These are phyloP conservation scores for Citrus unshiu DNA, from an alignment of 345 rosid species.

Conservation along the genomic window DNA sequence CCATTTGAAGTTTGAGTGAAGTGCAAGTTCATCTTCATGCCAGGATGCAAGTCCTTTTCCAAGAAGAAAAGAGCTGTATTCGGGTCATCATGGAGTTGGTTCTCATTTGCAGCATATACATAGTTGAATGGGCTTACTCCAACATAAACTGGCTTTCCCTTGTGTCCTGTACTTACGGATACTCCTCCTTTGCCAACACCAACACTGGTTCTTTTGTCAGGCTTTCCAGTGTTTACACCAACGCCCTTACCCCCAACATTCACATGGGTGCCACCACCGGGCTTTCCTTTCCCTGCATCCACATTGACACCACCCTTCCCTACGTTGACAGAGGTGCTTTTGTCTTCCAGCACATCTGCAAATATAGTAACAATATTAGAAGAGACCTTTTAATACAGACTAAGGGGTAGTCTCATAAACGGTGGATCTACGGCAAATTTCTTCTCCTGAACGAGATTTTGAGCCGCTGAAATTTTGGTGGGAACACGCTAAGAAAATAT, in stretches of 20 bases:
- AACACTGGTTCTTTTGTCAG: slow-evolving; percentile 48
- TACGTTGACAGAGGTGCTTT: slow-evolving; percentile 47
- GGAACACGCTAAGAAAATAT: neutral
- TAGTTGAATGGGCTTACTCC: slow-evolving; percentile 47
- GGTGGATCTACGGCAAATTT: neutral
- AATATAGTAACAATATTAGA: slow-evolving; percentile 4
- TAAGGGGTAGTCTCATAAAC: neutral
- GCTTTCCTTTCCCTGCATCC: slow-evolving; percentile 44
- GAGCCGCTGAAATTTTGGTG: neutral
- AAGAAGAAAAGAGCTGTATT: slow-evolving; percentile 71
- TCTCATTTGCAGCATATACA: slow-evolving; percentile 44
- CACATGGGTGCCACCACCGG: slow-evolving; percentile 47
- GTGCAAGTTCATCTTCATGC: slow-evolving; percentile 50
- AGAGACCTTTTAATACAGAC: neutral
- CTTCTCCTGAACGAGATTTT: neutral
- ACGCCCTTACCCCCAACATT: slow-evolving; percentile 38
- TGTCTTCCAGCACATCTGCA: slow-evolving; percentile 56
- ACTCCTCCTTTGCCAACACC: slow-evolving; percentile 86
- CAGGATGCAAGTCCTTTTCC: slow-evolving; percentile 65
- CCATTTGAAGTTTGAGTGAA: slow-evolving; percentile 44
- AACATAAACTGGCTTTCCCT: slow-evolving; percentile 63
- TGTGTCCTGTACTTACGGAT: slow-evolving; percentile 44
- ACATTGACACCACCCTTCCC: slow-evolving; percentile 57
- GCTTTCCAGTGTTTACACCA: slow-evolving; percentile 44
- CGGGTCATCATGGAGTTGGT: slow-evolving; percentile 61